Evolutionary conservation across 2,329 filamentous ascomycete species (phyloP), one percentile per base, ranked within the genome.

Genomic region (Immersiporthe knoxdaviesiana): DNA sequence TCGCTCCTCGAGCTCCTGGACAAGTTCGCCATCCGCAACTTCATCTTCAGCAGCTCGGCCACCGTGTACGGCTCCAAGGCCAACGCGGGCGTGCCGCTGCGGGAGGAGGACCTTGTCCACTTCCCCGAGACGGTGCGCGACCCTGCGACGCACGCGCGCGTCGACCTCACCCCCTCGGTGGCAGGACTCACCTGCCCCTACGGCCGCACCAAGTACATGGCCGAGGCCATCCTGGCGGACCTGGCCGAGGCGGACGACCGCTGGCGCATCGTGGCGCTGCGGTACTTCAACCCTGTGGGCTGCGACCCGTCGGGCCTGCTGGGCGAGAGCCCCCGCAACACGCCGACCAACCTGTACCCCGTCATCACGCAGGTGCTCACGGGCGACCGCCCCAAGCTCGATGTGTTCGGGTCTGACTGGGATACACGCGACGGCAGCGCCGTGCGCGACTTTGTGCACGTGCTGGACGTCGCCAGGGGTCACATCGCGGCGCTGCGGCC

Each of bases 211-310:
- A 91, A 91, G 77, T 91, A 87, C 82, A 88, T 91, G 78, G 88
- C 87, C 70, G 89, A 91, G 75, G 88, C 88, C 11, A 90, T 91
- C 61, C 79, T 91, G 18, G 85, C 86, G 18, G 89, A 91, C 74
- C 78, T 89, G 54, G 88, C 87, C 18, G 78, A 81, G 24, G 85
- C 89, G 3, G 87, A 91, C 75, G 83, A 87, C 7, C 82, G 84
- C 32, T 90, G 88, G 87, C 85, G 84, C 21, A 88, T 90, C 72
- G 86, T 88, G 44, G 87, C 87, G 5, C 80, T 91, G 37, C 83
- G 89, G 39, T 91, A 91, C 78, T 91, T 91, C 80, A 91, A 91
- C 72, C 89, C 89, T 0, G 86, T 90, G 66, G 89, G 89, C 10
- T 90, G 88, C 76, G 87, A 91, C 74, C 81, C 86, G 35, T 90